Evolutionary conservation across 1,284 basidiomycete species (phyloP).

Genomic region (Peniophora sp.): DNA sequence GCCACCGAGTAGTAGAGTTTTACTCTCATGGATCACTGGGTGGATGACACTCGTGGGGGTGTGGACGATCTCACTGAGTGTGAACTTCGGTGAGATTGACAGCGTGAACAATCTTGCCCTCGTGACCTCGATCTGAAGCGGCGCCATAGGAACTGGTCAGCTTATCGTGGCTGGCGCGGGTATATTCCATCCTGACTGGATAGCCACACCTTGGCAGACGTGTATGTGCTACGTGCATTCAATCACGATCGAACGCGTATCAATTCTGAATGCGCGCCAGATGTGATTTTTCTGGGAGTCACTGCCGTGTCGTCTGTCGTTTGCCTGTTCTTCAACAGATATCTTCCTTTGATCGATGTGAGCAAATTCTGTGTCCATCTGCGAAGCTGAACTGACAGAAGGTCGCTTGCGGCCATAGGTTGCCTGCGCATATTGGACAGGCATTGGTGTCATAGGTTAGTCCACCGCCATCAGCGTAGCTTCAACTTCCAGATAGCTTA

Average conservation of each 20-base stretch:
- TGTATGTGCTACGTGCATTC: conserved; percentile 23
- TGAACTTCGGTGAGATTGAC: conserved; percentile 36
- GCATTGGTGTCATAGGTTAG: conserved; percentile 40
- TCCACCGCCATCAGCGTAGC: too few species aligned
- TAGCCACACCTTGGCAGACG: conserved; percentile 40
- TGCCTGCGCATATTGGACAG: conserved; percentile 47
- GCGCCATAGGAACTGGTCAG: conserved; percentile 37
- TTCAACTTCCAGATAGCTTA: too few species aligned
- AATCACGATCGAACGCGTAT: background rate
- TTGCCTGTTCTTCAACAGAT: conserved; percentile 39
- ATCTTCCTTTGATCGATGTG: conserved; percentile 43
- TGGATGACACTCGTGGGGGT: conserved; percentile 50
- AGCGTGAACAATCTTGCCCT: background rate
- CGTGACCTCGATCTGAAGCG: background rate
- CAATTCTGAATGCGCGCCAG: conserved; percentile 17
- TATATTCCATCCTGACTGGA: conserved; percentile 44
- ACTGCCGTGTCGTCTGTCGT: conserved; percentile 32
- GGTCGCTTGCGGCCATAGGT: too few species aligned
- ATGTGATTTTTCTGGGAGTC: conserved; percentile 43
- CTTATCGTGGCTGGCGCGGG: conserved; percentile 39
- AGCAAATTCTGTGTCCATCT: conserved; percentile 6
- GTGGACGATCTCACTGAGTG: conserved; percentile 45
- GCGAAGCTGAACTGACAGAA: conserved; percentile 11
- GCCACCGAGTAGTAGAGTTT: conserved; percentile 30
- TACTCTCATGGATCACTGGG: conserved; percentile 48